These are phyloP conservation scores for Fusarium tanahbumbuense DNA, from an alignment of 2,329 filamentous ascomycete genomes.

Conservation along the genomic window DNA sequence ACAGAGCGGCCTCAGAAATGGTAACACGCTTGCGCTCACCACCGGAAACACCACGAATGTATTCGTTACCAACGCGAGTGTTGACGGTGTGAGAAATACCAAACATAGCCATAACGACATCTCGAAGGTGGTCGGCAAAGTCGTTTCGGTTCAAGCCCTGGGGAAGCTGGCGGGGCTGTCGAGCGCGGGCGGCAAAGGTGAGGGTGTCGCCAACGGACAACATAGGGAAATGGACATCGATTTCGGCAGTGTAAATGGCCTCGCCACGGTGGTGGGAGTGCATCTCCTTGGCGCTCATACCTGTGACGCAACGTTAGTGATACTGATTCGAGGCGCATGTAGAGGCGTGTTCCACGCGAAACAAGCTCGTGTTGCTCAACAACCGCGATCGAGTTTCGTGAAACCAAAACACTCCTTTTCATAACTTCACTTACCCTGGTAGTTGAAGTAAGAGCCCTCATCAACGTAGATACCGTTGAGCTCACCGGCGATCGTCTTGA, in stretches of 20 bases:
- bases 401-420: slow-evolving; percentile 3
- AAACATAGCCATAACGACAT: slow-evolving; percentile 81
- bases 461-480: slow-evolving; percentile 83
- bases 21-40: slow-evolving; percentile 78
- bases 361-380: slow-evolving; percentile 10
- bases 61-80: slow-evolving; percentile 80
- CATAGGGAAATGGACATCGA: slow-evolving; percentile 84
- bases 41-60: slow-evolving; percentile 78
- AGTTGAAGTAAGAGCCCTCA: slow-evolving; percentile 79
- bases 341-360: slow-evolving; percentile 19
- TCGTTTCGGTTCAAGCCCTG: slow-evolving; percentile 64
- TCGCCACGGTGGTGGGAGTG: slow-evolving; percentile 82
- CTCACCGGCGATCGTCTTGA: slow-evolving; percentile 87
- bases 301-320: slow-evolving; percentile 49
- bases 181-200: slow-evolving; percentile 78
- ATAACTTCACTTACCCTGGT: slow-evolving; percentile 68
- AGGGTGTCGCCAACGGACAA: slow-evolving; percentile 83
- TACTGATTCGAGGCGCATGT: neutral
- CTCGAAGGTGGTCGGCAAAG: slow-evolving; percentile 72
- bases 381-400: slow-evolving; percentile 10
- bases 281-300: slow-evolving; percentile 78
- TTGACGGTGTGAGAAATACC: slow-evolving; percentile 79
- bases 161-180: slow-evolving; percentile 71
- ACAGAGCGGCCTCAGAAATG: slow-evolving; percentile 71
- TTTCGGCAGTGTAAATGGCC: slow-evolving; percentile 87